Evolutionary conservation across 164 flowering plant genomes (phyloP).

Genomic region (Saururus chinensis): DNA sequence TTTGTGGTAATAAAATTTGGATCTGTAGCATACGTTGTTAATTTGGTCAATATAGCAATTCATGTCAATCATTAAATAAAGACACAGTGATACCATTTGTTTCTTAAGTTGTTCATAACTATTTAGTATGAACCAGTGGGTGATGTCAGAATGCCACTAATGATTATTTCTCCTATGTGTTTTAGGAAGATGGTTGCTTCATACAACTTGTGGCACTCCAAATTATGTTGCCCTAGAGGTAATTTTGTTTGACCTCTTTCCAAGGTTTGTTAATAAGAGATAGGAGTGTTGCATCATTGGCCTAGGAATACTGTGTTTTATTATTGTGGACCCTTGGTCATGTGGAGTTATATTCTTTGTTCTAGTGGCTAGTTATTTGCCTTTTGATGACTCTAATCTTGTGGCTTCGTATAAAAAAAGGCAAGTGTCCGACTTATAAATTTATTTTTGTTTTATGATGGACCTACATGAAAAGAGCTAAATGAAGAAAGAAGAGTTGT

Average conservation of each 20-base stretch:
- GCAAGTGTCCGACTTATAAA: conserved; percentile 17
- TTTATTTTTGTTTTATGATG: background rate
- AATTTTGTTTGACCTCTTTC: background rate
- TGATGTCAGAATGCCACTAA: background rate
- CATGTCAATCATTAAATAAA: too few relatives aligned
- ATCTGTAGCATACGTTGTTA: too few relatives aligned
- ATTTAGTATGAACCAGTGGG: background rate
- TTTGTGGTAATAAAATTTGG: too few relatives aligned
- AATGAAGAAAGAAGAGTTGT: background rate
- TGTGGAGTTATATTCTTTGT: conserved; percentile 95
- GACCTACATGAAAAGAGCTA: background rate
- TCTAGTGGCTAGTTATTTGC: conserved; percentile 92
- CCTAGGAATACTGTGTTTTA: background rate
- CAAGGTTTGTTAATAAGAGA: background rate
- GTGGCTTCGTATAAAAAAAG: conserved; percentile 76
- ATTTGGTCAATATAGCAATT: too few relatives aligned
- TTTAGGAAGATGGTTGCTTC: conserved; percentile 86
- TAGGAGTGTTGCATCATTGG: too few relatives aligned
- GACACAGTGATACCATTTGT: too few relatives aligned
- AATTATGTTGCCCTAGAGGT: conserved; percentile 99
- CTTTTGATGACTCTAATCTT: conserved; percentile 88
- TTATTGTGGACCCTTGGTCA: conserved; percentile 64
- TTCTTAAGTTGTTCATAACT: too few relatives aligned
- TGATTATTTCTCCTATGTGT: background rate
- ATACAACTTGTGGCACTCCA: conserved; percentile 96